A percentile compares a stretch with the other conserved stretches of the same genome.
These are phyloP conservation scores for Heliamphora exappendiculata DNA, from an alignment of 148 eudicot genomes.

Conservation along the genomic window DNA sequence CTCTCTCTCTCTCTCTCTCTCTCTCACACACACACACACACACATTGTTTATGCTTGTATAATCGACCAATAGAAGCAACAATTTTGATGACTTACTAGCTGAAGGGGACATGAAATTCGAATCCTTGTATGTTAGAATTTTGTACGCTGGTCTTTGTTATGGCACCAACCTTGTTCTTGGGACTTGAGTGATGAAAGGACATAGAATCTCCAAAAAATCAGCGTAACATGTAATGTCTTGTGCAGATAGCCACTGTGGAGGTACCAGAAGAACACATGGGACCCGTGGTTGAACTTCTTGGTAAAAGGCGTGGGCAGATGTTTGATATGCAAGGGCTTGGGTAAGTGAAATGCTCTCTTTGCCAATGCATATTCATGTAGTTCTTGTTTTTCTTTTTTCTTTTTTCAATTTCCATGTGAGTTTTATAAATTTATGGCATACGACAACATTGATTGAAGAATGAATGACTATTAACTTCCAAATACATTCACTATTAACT, in stretches of 20 bases:
- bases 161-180: background rate
- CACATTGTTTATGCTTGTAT: too few relatives aligned
- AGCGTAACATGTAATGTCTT: constrained; percentile 7
- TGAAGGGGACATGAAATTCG: background rate
- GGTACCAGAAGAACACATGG: constrained; percentile 90
- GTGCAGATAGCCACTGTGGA: constrained; percentile 86
- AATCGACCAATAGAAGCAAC: background rate
- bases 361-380: background rate
- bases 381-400: background rate
- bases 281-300: constrained; percentile 91
- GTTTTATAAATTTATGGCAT: background rate
- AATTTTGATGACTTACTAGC: background rate
- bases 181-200: background rate
- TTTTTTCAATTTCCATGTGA: background rate
- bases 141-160: background rate
- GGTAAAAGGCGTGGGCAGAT: constrained; percentile 96
- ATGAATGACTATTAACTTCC: background rate
- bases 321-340: constrained; percentile 87
- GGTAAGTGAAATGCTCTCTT: constrained; percentile 42
- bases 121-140: background rate
- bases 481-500: background rate
- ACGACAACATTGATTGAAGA: background rate
- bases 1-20: too few relatives aligned
- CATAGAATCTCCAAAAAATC: background rate
- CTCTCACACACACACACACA: too few relatives aligned